These are phyloP conservation scores for Sporothrix brunneoviolacea DNA, from an alignment of 2,329 filamentous ascomycete genomes.

Conservation along the genomic window DNA sequence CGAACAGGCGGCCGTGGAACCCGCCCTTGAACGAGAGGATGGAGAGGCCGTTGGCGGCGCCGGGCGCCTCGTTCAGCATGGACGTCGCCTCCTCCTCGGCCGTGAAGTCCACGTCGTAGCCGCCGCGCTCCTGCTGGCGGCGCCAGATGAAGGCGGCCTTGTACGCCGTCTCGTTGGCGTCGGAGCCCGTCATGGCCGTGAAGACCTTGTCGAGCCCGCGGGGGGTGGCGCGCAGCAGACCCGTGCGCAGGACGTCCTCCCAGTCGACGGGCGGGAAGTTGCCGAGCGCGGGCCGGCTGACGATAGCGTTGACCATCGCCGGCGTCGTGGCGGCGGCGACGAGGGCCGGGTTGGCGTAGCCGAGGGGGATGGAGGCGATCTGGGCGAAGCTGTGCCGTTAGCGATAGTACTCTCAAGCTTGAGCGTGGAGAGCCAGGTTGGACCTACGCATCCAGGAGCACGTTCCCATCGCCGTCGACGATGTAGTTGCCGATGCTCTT, in stretches of 20 bases:
- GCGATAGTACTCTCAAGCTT: too few species aligned
- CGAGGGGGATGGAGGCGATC: slow-evolving; percentile 85
- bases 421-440: too few species aligned
- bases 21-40: slow-evolving; percentile 83
- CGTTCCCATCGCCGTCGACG: slow-evolving; percentile 63
- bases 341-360: slow-evolving; percentile 82
- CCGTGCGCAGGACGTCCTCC: slow-evolving; percentile 69
- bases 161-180: slow-evolving; percentile 90
- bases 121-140: slow-evolving; percentile 72
- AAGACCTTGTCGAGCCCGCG: slow-evolving; percentile 83
- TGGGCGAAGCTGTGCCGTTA: slow-evolving; percentile 47
- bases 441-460: slow-evolving; percentile 64
- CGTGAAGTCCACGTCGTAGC: slow-evolving; percentile 69
- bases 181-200: slow-evolving; percentile 80
- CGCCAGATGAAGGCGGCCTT: slow-evolving; percentile 95
- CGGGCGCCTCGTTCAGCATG: slow-evolving; percentile 76
- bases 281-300: slow-evolving; percentile 83
- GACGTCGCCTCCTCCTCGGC: slow-evolving; percentile 63
- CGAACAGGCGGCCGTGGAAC: slow-evolving; percentile 89
- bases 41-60: slow-evolving; percentile 61
- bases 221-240: slow-evolving; percentile 74
- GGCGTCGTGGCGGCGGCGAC: slow-evolving; percentile 62
- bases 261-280: slow-evolving; percentile 87
- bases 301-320: slow-evolving; percentile 71
- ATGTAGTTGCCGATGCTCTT: slow-evolving; percentile 77